Evolutionary conservation across 2,329 filamentous ascomycete species (phyloP), one percentile per base, ranked within the genome.

Genomic region (Phialophora chinensis): DNA sequence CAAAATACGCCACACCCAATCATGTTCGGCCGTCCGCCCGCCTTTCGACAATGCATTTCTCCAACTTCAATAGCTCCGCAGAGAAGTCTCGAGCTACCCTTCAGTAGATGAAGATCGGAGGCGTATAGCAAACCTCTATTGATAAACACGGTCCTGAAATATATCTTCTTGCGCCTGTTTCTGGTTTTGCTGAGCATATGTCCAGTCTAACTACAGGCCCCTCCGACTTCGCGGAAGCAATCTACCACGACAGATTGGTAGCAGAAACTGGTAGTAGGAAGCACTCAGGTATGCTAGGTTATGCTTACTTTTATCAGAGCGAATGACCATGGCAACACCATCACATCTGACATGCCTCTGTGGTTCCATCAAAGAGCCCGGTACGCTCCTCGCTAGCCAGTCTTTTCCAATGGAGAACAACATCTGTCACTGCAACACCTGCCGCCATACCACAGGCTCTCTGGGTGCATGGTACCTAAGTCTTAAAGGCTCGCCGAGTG

Each of bases 361-460:
- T 44, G 64, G 49, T n/a, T 38, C 52, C 20, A 47, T 71, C n/a
- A 31, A 20, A n/a, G 67, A 69, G 25, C 65, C 63, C 27, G 61
- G 59, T 17, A 53, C 56, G n/a, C 50, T 68, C 33, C 65, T 71
- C 14, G 4, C 42, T 4, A 47, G 52, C n/a, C n/a, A 38, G 33
- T 52, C 31, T 14, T 50, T 65, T 11, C 67, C 67, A n/a, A 50
- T 65, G 14, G 55, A 63, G 20, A 50, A 49, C 27, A 20, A 20
- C 25, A 63, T 75, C 61, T 86, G 84, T 71, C 84, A 86, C 74
- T 86, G 84, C 75, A 74, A 75, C 31, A 84, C 81, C 1, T 86
- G 84, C 71, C 79, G 83, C 1, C 81, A 80, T 59, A 53, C 75
- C 3, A 82, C 79, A 0, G 84, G 84, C 23, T 77, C 72, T 1